These are phyloP conservation scores for Cutaneotrichosporon sp. DNA, from an alignment of 1,284 basidiomycete genomes.

Conservation along the genomic window DNA sequence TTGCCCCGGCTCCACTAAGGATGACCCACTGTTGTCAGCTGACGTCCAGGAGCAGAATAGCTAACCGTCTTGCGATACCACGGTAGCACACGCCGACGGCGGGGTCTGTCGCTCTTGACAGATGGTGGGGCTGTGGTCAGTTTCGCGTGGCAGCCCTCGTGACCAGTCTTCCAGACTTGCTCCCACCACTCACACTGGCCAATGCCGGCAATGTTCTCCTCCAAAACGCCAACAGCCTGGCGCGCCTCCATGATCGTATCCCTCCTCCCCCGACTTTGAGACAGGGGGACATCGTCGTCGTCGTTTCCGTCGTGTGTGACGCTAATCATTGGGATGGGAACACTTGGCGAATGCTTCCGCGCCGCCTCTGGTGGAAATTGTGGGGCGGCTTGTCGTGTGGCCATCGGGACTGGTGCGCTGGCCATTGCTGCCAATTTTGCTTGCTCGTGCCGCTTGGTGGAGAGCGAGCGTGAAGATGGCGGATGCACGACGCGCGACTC, in stretches of 20 bases:
- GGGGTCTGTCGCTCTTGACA: background rate
- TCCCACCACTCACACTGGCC: background rate
- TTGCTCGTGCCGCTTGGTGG: too few species aligned
- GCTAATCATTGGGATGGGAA: background rate
- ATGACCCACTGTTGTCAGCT: background rate
- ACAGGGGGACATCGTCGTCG: background rate
- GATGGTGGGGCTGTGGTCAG: background rate
- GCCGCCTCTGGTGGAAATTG: too few species aligned
- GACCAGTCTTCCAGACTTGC: too few species aligned
- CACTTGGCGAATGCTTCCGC: background rate
- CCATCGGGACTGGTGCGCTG: background rate
- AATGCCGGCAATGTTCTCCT: conserved; percentile 1
- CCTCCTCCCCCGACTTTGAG: background rate
- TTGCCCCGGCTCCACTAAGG: background rate
- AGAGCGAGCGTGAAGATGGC: background rate
- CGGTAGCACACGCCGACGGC: background rate
- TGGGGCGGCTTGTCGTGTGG: background rate
- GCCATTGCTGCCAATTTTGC: too few species aligned
- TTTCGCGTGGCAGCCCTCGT: background rate
- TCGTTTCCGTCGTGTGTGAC: background rate
- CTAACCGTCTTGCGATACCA: background rate
- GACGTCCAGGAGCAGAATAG: background rate
- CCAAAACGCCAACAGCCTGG: background rate
- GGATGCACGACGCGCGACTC: background rate
- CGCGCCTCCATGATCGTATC: background rate